A percentile compares a stretch with the other conserved stretches of the same genome.
Conservation (phyloP, 1,284 basidiomycete species). For the Golubevia pallescens region DNA sequence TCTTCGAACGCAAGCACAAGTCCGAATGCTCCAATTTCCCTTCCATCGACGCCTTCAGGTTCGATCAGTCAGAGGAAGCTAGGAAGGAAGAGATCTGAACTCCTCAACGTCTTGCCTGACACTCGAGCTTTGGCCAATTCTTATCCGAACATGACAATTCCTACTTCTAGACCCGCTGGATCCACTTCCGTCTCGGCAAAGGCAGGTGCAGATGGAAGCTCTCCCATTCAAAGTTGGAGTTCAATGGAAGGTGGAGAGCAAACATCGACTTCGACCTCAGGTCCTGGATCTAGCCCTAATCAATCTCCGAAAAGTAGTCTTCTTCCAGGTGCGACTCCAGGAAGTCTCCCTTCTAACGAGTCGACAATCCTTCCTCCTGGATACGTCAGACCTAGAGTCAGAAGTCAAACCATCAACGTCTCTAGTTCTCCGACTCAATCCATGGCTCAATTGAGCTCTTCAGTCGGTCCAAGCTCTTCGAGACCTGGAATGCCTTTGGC, state of each 20-base stretch:
- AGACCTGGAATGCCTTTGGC: slow-evolving; percentile 19
- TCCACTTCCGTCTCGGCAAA: neutral
- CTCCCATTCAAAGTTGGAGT: neutral
- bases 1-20: neutral
- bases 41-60: slow-evolving; percentile 19
- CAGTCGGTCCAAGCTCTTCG: slow-evolving; percentile 20
- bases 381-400: slow-evolving; percentile 30
- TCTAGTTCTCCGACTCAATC: neutral
- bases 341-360: neutral
- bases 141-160: slow-evolving; percentile 15
- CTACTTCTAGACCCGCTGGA: slow-evolving; percentile 1
- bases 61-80: slow-evolving; percentile 4
- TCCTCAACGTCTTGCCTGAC: slow-evolving; percentile 17
- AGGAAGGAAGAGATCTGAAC: slow-evolving; percentile 11
- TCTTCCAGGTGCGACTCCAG: too few relatives aligned
- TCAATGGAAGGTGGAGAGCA: neutral
- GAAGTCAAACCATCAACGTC: slow-evolving; percentile 39
- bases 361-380: neutral
- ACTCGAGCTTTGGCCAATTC: slow-evolving; percentile 18
- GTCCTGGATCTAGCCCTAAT: neutral
- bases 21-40: slow-evolving; percentile 7
- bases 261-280: neutral
- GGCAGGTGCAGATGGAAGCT: neutral
- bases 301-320: neutral
- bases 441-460: slow-evolving; percentile 8